Evolutionary conservation across 176 grass and related monocot species (phyloP).

Genomic region (Canna indica): DNA sequence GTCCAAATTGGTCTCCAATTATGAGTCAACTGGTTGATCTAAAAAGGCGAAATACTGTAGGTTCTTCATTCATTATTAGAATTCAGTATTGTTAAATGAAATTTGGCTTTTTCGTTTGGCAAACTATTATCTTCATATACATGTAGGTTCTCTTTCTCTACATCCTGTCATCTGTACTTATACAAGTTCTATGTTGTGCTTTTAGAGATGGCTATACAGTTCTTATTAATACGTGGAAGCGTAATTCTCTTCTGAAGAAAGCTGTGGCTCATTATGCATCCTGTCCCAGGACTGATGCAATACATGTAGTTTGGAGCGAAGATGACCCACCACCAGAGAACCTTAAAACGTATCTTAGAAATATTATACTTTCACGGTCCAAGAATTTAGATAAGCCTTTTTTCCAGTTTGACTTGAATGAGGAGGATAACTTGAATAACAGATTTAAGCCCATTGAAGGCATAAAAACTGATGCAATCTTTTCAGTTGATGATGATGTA

Average conservation of each 20-base stretch:
- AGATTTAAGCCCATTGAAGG: conserved; percentile 63
- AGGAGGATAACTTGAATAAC: conserved; percentile 53
- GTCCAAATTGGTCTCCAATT: too few species aligned
- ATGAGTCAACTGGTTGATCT: too few species aligned
- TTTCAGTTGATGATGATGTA: conserved; percentile 92
- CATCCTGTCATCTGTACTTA: neutral
- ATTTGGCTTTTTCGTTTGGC: neutral
- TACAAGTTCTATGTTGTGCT: neutral
- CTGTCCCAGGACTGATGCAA: conserved; percentile 11
- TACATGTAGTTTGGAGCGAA: conserved; percentile 20
- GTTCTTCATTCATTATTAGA: neutral
- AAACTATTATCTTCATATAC: neutral
- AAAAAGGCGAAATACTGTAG: too few species aligned
- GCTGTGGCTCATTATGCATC: conserved; percentile 20
- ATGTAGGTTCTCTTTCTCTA: neutral
- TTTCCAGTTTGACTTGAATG: conserved; percentile 7
- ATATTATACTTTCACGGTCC: conserved; percentile 8
- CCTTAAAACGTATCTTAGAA: conserved; percentile 3
- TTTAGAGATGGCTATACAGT: conserved; percentile 13
- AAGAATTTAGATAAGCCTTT: neutral
- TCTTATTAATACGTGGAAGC: conserved; percentile 21
- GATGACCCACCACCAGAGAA: conserved; percentile 9
- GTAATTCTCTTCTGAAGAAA: conserved; percentile 24
- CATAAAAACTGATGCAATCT: conserved; percentile 53
- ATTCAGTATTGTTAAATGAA: neutral